These are phyloP conservation scores for Blepharisma stoltei DNA, from an alignment of 73 alveolate species.

Conservation along the genomic window DNA sequence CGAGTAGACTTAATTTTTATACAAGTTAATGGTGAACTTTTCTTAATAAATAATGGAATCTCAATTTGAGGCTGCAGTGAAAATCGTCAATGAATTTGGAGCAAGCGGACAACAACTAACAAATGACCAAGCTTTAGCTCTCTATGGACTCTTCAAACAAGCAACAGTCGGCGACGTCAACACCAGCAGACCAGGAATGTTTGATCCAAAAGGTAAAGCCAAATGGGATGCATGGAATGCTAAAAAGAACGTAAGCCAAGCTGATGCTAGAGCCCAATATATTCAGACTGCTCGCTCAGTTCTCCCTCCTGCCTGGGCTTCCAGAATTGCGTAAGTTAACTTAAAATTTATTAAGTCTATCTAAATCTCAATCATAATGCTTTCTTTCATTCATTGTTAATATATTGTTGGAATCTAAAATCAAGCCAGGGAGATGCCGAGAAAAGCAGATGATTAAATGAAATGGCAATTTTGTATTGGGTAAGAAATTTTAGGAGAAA, in stretches of 20 bases:
- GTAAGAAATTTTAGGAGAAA: no score
- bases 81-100: conserved; percentile 51
- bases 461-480: no score
- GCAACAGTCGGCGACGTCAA: conserved; percentile 86
- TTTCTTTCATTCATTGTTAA: no score
- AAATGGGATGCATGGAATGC: conserved; percentile 96
- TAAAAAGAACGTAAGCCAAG: conserved; percentile 64
- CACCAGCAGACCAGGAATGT: conserved; percentile 83
- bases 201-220: conserved; percentile 86
- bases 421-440: no score
- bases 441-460: no score
- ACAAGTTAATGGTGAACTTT: no score
- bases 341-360: no score
- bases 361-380: no score
- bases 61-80: conserved; percentile 59
- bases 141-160: conserved; percentile 86
- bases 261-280: conserved; percentile 79
- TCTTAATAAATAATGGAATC: no score
- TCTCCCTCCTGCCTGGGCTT: conserved; percentile 60
- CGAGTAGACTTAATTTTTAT: no score
- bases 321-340: not conserved
- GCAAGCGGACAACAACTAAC: conserved; percentile 50
- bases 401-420: no score
- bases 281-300: conserved; percentile 61
- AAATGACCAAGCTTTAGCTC: conserved; percentile 65